These are phyloP conservation scores for Amaranthus hypochondriacus DNA, from an alignment of 148 eudicot species.

Conservation along the genomic window DNA sequence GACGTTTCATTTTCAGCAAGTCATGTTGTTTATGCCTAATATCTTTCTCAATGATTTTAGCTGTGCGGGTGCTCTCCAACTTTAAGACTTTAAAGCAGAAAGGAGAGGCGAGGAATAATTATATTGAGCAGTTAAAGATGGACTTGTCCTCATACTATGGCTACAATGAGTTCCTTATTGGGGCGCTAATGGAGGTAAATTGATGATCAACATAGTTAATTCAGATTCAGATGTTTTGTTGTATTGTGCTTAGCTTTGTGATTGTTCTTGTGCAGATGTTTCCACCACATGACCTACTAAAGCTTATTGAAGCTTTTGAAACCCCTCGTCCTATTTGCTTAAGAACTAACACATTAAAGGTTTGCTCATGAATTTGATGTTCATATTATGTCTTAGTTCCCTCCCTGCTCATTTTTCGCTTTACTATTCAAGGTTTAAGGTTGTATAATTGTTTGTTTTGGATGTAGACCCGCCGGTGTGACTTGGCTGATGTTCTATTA, in stretches of 20 bases:
- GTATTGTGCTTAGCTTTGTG: not conserved
- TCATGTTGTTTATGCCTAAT: no score
- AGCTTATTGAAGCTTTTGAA: conserved; percentile 94
- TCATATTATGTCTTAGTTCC: not conserved
- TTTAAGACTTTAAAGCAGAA: conserved; percentile 51
- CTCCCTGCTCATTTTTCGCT: not conserved
- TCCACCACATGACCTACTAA: conserved; percentile 72
- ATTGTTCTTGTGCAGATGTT: conserved; percentile 52
- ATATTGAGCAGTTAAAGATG: conserved; percentile 59
- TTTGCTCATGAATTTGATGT: conserved; percentile 16
- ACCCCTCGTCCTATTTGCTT: conserved; percentile 81
- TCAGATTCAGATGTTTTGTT: not conserved
- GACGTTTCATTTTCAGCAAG: not conserved
- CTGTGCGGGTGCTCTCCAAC: conserved; percentile 77
- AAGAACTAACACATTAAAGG: conserved; percentile 86
- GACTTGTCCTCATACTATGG: conserved; percentile 82
- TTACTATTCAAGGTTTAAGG: not conserved
- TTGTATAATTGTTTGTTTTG: not conserved
- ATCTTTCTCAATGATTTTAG: conserved; percentile 28
- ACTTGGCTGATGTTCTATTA: conserved; percentile 83
- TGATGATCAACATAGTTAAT: not conserved
- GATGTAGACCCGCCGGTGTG: conserved; percentile 72
- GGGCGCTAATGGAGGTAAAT: conserved; percentile 60
- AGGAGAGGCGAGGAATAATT: conserved; percentile 63
- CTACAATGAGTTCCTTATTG: conserved; percentile 82